phyloP scores from a whole-genome alignment of 768 basidiomycete species.

The Leccinum boreale region DNA sequence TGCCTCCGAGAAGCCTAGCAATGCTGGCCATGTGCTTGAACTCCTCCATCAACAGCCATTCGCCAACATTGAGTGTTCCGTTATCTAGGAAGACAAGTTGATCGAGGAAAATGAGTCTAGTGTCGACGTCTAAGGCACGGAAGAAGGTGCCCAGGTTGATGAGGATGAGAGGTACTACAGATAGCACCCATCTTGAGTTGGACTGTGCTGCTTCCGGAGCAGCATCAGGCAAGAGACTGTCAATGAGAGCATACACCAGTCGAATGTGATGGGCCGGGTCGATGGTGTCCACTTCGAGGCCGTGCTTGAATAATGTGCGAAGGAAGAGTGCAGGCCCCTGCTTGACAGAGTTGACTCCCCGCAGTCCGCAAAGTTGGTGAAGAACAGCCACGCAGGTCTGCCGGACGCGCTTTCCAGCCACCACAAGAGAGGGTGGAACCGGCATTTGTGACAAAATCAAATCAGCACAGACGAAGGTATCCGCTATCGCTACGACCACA shows the following conservation, averaged over 20 bases:
- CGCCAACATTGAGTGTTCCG: conserved; percentile 28
- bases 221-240: conserved; percentile 49
- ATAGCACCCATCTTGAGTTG: conserved; percentile 46
- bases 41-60: conserved; percentile 70
- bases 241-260: conserved; percentile 56
- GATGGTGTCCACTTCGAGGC: conserved; percentile 33
- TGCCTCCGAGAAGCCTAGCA: conserved; percentile 35
- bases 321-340: no score
- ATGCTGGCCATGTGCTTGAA: conserved; percentile 45
- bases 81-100: conserved; percentile 57
- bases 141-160: conserved; percentile 55
- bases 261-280: conserved; percentile 58
- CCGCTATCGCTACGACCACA: no score
- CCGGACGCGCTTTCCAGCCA: no score
- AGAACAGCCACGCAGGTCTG: no score
- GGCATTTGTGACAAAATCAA: no score
- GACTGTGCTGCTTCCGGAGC: conserved; percentile 25
- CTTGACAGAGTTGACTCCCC: no score
- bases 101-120: conserved; percentile 49
- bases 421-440: no score
- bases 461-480: no score
- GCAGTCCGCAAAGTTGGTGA: no score
- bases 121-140: conserved; percentile 52
- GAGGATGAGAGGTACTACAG: conserved; percentile 56
- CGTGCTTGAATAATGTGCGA: conserved; percentile 52